Evolutionary conservation across 495 filamentous ascomycete species (phyloP).

Genomic region (Penicillium silybi): DNA sequence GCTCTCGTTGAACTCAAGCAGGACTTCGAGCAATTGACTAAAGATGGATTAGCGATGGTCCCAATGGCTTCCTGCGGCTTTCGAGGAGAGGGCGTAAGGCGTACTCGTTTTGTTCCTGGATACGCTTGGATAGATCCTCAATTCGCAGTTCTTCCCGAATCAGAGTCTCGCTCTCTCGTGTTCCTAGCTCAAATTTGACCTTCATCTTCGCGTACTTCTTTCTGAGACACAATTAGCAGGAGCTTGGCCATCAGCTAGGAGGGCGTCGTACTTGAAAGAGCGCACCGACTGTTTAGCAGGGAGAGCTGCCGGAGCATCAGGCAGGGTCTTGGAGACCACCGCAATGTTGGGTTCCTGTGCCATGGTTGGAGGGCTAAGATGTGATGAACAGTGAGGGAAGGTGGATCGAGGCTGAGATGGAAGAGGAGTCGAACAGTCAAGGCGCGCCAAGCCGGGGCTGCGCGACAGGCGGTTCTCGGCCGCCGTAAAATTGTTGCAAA

Average conservation of each 20-base stretch:
- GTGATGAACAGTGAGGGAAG: not conserved
- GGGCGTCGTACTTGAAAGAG: slow-evolving; percentile 40
- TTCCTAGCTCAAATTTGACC: slow-evolving; percentile 75
- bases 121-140: slow-evolving; percentile 66
- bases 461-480: slow-evolving; percentile 30
- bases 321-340: slow-evolving; percentile 26
- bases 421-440: not conserved
- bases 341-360: slow-evolving; percentile 23
- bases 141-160: slow-evolving; percentile 76
- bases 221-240: slow-evolving; percentile 49
- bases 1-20: slow-evolving; percentile 81
- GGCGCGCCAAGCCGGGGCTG: slow-evolving; percentile 25
- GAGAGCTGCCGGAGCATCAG: slow-evolving; percentile 28
- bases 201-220: slow-evolving; percentile 97
- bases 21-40: slow-evolving; percentile 76
- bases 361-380: slow-evolving; percentile 21
- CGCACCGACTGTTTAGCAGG: slow-evolving; percentile 37
- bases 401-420: slow-evolving; percentile 3
- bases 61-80: not conserved
- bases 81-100: slow-evolving; percentile 3
- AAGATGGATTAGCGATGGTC: slow-evolving; percentile 12
- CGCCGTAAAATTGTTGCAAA: slow-evolving; percentile 25
- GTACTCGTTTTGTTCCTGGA: slow-evolving; percentile 86
- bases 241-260: not conserved
- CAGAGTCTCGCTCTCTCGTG: slow-evolving; percentile 73